Evolutionary conservation across 176 grass and related monocot genomes (phyloP).

Genomic region (Microstegium vimineum): DNA sequence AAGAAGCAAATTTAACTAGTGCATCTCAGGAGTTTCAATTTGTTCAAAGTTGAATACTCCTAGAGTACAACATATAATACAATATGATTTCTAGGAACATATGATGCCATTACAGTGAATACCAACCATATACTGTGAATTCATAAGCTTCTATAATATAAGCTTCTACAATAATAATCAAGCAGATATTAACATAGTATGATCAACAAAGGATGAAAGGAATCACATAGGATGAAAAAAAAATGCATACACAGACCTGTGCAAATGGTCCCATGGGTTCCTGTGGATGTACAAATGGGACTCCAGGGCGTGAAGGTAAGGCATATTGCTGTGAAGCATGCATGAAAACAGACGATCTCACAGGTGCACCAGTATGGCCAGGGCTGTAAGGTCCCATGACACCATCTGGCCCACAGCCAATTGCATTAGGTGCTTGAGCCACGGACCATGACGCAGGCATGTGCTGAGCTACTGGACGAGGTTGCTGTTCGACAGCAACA

Average conservation of each 20-base stretch:
- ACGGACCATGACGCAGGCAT: slow-evolving; percentile 50
- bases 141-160: not conserved
- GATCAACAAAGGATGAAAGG: not conserved
- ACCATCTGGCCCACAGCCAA: slow-evolving; percentile 58
- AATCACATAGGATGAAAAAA: not conserved
- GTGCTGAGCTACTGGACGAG: slow-evolving; percentile 49
- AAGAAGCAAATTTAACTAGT: not conserved
- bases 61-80: not conserved
- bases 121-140: not conserved
- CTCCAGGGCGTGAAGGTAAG: slow-evolving; percentile 43
- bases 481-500: slow-evolving; percentile 58
- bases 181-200: slow-evolving; percentile 1
- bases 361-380: slow-evolving; percentile 36
- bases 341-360: slow-evolving; percentile 54
- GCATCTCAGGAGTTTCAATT: not conserved
- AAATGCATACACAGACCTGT: slow-evolving; percentile 40
- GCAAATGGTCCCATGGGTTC: slow-evolving; percentile 52
- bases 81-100: not conserved
- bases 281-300: slow-evolving; percentile 59
- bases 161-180: not conserved
- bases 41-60: not conserved
- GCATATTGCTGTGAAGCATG: slow-evolving; percentile 60
- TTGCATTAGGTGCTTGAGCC: slow-evolving; percentile 35
- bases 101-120: not conserved
- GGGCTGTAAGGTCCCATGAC: slow-evolving; percentile 43